Conservation (phyloP, 305 asterid species). For the Lippia alba region DNA sequence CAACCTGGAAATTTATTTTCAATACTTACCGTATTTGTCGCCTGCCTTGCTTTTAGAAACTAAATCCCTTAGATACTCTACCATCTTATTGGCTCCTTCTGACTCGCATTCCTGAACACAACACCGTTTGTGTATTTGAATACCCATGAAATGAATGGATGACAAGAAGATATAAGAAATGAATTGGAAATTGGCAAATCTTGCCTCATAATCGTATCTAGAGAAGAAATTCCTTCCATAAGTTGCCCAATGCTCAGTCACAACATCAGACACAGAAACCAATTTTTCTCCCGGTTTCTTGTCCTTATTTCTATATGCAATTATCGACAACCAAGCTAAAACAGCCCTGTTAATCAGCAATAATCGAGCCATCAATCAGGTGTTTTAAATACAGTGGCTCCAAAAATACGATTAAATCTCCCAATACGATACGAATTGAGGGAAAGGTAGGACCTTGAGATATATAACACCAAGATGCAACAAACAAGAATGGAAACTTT, state of each 20-base stretch:
- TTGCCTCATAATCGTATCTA: slow-evolving; percentile 95
- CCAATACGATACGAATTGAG: not conserved
- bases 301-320: slow-evolving; percentile 83
- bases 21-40: slow-evolving; percentile 70
- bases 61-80: slow-evolving; percentile 73
- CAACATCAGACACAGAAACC: slow-evolving; percentile 90
- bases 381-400: not conserved
- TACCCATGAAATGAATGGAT: not conserved
- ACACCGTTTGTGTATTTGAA: slow-evolving; percentile 25
- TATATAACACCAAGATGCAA: no score
- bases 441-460: not conserved
- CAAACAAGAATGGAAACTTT: not conserved
- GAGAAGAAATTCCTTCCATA: slow-evolving; percentile 95
- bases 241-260: slow-evolving; percentile 88
- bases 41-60: slow-evolving; percentile 77
- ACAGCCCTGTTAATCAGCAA: slow-evolving; percentile 74
- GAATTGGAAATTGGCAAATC: slow-evolving; percentile 32
- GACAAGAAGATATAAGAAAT: slow-evolving; percentile 16
- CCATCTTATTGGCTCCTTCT: slow-evolving; percentile 88
- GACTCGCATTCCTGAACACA: slow-evolving; percentile 87
- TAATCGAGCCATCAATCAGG: slow-evolving; percentile 26
- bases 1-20: slow-evolving; percentile 10
- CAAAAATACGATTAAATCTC: not conserved
- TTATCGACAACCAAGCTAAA: slow-evolving; percentile 93
- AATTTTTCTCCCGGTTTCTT: slow-evolving; percentile 76